Percentiles rank a stretch among this genome's conserved stretches.
Conservation (phyloP, 495 filamentous ascomycete species). For the Oleoguttula mirabilis region DNA sequence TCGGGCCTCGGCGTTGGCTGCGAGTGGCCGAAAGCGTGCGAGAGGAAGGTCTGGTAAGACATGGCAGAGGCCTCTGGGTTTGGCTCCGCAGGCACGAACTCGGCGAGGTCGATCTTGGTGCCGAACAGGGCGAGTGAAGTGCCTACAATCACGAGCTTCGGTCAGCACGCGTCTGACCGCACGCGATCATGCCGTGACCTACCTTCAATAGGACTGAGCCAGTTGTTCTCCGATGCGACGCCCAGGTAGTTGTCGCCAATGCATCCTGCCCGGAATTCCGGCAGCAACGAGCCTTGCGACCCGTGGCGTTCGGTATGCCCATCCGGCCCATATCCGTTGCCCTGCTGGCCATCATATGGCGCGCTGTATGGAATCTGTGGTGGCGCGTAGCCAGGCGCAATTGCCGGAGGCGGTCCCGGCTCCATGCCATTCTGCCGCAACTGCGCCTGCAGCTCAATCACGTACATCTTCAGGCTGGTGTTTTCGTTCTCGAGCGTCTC, state of each 20-base stretch:
- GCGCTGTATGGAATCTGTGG: not conserved
- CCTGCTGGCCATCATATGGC: not conserved
- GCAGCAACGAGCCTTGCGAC: conserved; percentile 18
- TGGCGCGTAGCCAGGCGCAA: not conserved
- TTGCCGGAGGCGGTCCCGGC: conserved; percentile 10
- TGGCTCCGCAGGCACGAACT: conserved; percentile 52
- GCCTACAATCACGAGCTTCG: too few relatives aligned
- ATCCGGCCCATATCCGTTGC: not conserved
- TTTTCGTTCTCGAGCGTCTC: conserved; percentile 44
- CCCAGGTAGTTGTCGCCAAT: conserved; percentile 60
- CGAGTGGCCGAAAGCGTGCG: conserved; percentile 33
- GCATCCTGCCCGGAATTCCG: conserved; percentile 42
- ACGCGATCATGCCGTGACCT: too few relatives aligned
- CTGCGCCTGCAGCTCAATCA: conserved; percentile 28
- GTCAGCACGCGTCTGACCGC: too few relatives aligned
- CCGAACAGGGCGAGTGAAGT: conserved; percentile 62
- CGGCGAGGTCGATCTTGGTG: conserved; percentile 62
- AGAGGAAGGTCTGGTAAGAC: conserved; percentile 55
- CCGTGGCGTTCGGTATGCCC: conserved; percentile 1
- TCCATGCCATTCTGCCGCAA: conserved; percentile 28
- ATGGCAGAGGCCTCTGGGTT: conserved; percentile 51
- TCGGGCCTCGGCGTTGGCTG: conserved; percentile 5
- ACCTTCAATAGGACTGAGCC: conserved; percentile 60
- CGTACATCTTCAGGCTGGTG: conserved; percentile 20
- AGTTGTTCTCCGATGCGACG: conserved; percentile 51